Evolutionary conservation across 495 filamentous ascomycete species (phyloP), one percentile per base, ranked within the genome.

Genomic region (Neurospora sublineolata): DNA sequence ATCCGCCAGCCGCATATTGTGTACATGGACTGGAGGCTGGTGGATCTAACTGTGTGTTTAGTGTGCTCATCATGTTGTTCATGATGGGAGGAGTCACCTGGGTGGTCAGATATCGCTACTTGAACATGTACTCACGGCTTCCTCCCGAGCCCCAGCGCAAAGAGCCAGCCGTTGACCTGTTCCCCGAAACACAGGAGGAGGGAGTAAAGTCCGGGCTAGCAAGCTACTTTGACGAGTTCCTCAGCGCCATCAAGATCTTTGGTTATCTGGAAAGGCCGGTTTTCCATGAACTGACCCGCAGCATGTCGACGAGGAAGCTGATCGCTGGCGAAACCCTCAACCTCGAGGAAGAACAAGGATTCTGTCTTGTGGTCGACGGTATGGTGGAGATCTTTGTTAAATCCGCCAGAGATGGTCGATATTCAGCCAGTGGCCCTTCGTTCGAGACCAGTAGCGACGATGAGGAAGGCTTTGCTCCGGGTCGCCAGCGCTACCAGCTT

Each of bases 231-330:
- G 95, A 99, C 79, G 96, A 99, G 81, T 99, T 98, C 75, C 84
- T 99, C 16, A 97, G 93, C 80, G 95, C 95, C n/a, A 98, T 99
- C 79, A 98, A 97, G 78, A 94, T 99, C 58, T 99, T 99, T 83
- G 95, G 95, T 3, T 99, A 98, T 79, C 85, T 99, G 60, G 95
- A 99, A 79, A 87, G 95, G 23, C 93, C 94, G 2, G 95, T 99
- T 16, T 99, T 98, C 78, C 95, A 99, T 78, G 95, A 99, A 79
- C 86, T 99, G 75, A 98, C 95, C 3, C 87, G 95, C 72, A 97
- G 93, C 38, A 98, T 99, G 95, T 95, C 98, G 82, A 98, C 95
- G 6, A 85, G 93, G 76, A 98, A 97, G 82, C 83, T 99, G 52
- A 94, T 98, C 72, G 95, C 95, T 20, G 95, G 95, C 37, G 95